Conservation (phyloP, 495 filamentous ascomycete species). For the Lophium mytilinum region DNA sequence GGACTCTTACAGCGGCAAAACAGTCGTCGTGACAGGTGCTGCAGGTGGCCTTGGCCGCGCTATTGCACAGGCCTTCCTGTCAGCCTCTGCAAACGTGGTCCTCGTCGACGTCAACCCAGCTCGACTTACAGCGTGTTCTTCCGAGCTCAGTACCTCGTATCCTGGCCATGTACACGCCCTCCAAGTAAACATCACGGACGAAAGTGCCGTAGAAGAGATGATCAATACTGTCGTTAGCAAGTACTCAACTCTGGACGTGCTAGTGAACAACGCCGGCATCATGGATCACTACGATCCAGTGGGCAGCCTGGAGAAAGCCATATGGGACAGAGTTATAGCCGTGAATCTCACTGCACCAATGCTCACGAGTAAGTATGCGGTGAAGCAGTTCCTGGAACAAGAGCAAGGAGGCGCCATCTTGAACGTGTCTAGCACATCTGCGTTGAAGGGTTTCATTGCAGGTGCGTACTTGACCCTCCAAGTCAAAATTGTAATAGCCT, state of each 20-base stretch:
- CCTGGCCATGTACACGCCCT: conserved; percentile 15
- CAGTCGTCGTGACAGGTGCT: conserved; percentile 19
- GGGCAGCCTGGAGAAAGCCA: conserved; percentile 40
- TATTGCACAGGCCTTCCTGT: conserved; percentile 19
- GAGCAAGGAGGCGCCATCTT: conserved; percentile 10
- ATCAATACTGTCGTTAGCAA: conserved; percentile 15
- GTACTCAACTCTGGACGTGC: conserved; percentile 34
- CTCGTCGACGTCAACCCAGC: conserved; percentile 22
- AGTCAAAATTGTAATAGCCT: background rate
- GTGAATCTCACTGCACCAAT: conserved; percentile 55
- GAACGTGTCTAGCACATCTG: background rate
- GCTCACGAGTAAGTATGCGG: conserved; percentile 44
- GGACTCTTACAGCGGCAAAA: background rate
- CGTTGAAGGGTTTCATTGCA: background rate
- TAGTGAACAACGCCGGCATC: conserved; percentile 46
- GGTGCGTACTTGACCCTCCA: background rate
- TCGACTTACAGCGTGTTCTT: conserved; percentile 9
- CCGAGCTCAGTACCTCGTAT: conserved; percentile 8
- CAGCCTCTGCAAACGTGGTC: conserved; percentile 25
- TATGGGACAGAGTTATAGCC: conserved; percentile 51
- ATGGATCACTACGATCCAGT: conserved; percentile 49
- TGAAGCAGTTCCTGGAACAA: conserved; percentile 41
- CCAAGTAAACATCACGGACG: conserved; percentile 16
- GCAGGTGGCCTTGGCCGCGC: conserved; percentile 24
- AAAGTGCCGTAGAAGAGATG: conserved; percentile 13